These are phyloP conservation scores for Nitzschia sp. DNA, from an alignment of 108 stramenopile genomes.

Conservation along the genomic window DNA sequence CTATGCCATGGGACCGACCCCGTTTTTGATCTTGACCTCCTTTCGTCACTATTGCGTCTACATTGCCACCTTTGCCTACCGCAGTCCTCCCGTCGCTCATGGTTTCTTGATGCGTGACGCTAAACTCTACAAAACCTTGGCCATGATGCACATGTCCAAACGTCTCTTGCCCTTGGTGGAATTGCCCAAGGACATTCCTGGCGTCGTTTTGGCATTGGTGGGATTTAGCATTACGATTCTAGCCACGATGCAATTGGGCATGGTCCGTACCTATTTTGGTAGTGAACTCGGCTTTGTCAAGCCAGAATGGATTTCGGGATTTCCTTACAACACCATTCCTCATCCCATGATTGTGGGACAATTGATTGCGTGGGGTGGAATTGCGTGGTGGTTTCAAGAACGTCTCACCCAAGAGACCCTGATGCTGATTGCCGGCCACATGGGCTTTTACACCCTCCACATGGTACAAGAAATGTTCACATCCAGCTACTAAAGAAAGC, in stretches of 20 bases:
- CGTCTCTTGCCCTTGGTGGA: slow-evolving; percentile 45
- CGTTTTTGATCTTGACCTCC: slow-evolving; percentile 53
- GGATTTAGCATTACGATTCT: slow-evolving; percentile 52
- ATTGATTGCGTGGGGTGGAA: slow-evolving; percentile 38
- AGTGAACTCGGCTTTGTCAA: slow-evolving; percentile 57
- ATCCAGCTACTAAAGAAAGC: slow-evolving; percentile 41
- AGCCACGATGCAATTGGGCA: slow-evolving; percentile 58
- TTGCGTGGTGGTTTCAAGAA: slow-evolving; percentile 37
- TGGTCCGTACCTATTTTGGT: slow-evolving; percentile 66
- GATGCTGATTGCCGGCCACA: slow-evolving; percentile 42
- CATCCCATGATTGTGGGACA: slow-evolving; percentile 70
- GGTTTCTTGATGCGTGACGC: slow-evolving; percentile 60
- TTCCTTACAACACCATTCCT: slow-evolving; percentile 58
- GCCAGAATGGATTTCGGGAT: slow-evolving; percentile 55
- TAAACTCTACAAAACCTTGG: slow-evolving; percentile 50
- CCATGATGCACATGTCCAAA: slow-evolving; percentile 45
- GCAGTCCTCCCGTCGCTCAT: slow-evolving; percentile 48
- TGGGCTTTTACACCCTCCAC: slow-evolving; percentile 48
- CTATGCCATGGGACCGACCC: slow-evolving; percentile 44
- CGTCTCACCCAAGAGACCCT: slow-evolving; percentile 28
- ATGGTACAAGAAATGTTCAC: slow-evolving; percentile 66
- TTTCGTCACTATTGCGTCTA: slow-evolving; percentile 59
- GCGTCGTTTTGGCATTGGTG: slow-evolving; percentile 29
- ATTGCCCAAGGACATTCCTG: slow-evolving; percentile 43
- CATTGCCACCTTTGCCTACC: slow-evolving; percentile 61